These are phyloP conservation scores for Elymus sibiricus DNA, from an alignment of 176 grass and related monocot genomes.

Conservation along the genomic window DNA sequence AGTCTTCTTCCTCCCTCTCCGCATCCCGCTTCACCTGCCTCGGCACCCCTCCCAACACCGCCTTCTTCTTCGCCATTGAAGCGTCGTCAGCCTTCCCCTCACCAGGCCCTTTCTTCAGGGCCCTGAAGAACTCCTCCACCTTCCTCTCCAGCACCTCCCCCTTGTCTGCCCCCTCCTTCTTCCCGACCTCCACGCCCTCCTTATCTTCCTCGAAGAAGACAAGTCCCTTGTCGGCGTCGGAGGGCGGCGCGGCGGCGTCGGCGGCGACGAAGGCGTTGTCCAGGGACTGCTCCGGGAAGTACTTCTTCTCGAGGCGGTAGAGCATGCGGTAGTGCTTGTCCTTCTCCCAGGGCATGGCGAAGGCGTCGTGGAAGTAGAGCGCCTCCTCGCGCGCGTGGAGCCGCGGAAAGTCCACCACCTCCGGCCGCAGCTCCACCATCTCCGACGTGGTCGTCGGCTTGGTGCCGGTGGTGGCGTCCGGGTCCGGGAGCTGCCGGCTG, in stretches of 20 bases:
- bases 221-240: conserved; percentile 49
- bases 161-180: conserved; percentile 8
- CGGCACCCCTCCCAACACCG: background rate
- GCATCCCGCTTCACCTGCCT: conserved; percentile 19
- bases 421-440: conserved; percentile 70
- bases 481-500: conserved; percentile 31
- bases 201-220: conserved; percentile 82
- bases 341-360: conserved; percentile 95
- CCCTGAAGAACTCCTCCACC: conserved; percentile 92
- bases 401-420: conserved; percentile 88
- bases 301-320: conserved; percentile 96
- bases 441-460: conserved; percentile 32
- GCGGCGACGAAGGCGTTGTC: conserved; percentile 84
- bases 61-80: background rate
- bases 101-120: conserved; percentile 59
- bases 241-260: conserved; percentile 8
- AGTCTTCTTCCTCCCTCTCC: conserved; percentile 27
- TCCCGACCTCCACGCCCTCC: background rate
- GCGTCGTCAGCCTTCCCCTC: background rate
- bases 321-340: conserved; percentile 98
- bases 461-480: conserved; percentile 27
- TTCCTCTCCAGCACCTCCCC: conserved; percentile 76
- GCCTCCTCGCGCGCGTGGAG: conserved; percentile 93
- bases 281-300: conserved; percentile 86
- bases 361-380: conserved; percentile 94